Conservation (phyloP, 495 filamentous ascomycete species). For the Pseudoneurospora amorphoporcata region DNA sequence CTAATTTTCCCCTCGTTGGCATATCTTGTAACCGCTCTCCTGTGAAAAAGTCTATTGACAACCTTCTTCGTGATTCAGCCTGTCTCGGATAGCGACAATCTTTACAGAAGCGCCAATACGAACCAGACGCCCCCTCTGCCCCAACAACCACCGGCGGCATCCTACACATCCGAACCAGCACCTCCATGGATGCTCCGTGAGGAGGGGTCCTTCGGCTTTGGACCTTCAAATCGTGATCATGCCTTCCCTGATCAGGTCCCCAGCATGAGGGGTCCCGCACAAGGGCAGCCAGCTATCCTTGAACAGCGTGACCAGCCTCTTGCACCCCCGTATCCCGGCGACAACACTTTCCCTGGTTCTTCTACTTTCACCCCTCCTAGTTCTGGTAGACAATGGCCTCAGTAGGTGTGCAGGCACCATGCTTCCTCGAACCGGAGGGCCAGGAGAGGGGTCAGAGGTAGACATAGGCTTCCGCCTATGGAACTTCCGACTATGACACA, state of each 20-base stretch:
- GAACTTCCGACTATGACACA: not conserved
- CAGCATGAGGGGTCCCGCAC: not conserved
- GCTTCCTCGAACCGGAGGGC: not conserved
- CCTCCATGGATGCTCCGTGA: not conserved
- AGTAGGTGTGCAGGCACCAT: not conserved
- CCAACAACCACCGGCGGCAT: not conserved
- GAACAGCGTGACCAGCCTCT: not conserved
- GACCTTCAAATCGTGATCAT: not conserved
- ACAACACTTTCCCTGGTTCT: not conserved
- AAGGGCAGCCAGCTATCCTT: not conserved
- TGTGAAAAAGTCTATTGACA: not conserved
- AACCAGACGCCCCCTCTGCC: not conserved
- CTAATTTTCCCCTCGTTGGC: not conserved
- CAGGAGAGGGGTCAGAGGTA: not conserved
- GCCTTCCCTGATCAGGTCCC: not conserved
- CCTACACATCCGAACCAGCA: not conserved
- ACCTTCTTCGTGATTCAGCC: not conserved
- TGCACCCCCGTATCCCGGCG: not conserved
- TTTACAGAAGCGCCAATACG: not conserved
- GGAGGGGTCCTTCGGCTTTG: not conserved
- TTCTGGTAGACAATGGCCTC: not conserved
- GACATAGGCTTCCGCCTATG: not conserved
- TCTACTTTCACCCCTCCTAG: not conserved
- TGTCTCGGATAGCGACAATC: not conserved
- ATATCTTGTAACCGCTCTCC: not conserved